Percentiles rank a stretch among this genome's conserved stretches.
Conservation (phyloP, 768 basidiomycete species). For the Mycena pura region DNA sequence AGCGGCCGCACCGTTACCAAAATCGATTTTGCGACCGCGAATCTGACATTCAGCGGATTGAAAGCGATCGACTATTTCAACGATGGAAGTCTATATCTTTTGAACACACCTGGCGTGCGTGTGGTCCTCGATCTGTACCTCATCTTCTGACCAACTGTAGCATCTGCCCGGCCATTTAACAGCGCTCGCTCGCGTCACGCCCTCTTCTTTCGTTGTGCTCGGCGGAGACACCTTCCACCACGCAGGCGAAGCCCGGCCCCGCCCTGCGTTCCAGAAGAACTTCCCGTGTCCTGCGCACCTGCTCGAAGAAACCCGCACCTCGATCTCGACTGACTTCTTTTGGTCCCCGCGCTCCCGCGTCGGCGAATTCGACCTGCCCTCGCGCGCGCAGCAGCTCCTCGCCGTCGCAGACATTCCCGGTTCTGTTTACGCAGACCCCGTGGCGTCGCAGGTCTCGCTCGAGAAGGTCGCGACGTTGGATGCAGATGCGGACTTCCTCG, state of each 20-base stretch:
- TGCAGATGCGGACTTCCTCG: constrained; percentile 11
- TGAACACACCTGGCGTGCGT: constrained; percentile 19
- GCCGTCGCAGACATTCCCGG: constrained; percentile 4
- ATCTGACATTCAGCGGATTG: constrained; percentile 15
- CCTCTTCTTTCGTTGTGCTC: constrained; percentile 11
- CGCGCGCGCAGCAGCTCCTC: constrained; percentile 7
- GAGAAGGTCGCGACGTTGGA: constrained; percentile 18
- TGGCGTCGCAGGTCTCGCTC: not conserved
- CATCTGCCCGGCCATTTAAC: constrained; percentile 8
- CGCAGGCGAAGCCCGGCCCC: constrained; percentile 14
- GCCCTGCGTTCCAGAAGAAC: constrained; percentile 7
- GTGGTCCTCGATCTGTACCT: not conserved
- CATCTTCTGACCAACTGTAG: not conserved
- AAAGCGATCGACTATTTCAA: constrained; percentile 16
- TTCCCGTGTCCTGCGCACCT: constrained; percentile 17
- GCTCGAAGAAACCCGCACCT: not conserved
- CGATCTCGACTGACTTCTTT: constrained; percentile 12
- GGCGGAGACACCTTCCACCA: constrained; percentile 21
- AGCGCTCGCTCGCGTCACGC: constrained; percentile 16
- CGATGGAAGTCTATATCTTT: constrained; percentile 21
- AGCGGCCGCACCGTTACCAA: constrained; percentile 18
- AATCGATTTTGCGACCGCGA: constrained; percentile 8
- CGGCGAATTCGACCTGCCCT: constrained; percentile 4
- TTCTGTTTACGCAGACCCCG: constrained; percentile 11
- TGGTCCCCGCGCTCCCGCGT: constrained; percentile 3